A percentile compares a stretch with the other conserved stretches of the same genome.
Evolutionary conservation across 1,284 basidiomycete species (phyloP).

Genomic region (Pyrrhoderma noxium): DNA sequence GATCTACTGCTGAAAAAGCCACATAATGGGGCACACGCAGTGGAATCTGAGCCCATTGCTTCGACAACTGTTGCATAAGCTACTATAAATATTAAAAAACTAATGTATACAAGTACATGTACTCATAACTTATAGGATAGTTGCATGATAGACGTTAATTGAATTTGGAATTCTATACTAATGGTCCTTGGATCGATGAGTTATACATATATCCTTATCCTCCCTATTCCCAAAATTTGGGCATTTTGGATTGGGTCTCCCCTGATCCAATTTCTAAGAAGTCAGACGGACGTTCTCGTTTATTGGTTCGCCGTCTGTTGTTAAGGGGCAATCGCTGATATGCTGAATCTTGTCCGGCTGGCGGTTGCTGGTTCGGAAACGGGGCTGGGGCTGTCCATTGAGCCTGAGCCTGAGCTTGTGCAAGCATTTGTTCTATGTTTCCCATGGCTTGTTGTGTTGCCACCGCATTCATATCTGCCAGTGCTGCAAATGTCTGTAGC

Average conservation of each 20-base stretch:
- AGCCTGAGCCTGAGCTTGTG: constrained; percentile 22
- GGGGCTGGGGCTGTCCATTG: constrained; percentile 23
- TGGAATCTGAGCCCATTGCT: too few relatives aligned
- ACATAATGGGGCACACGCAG: neutral
- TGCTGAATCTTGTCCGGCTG: constrained; percentile 64
- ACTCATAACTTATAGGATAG: too few relatives aligned
- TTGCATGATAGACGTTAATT: too few relatives aligned
- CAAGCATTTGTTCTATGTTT: neutral
- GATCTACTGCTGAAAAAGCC: constrained; percentile 49
- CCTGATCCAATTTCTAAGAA: constrained; percentile 65
- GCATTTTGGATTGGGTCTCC: constrained; percentile 51
- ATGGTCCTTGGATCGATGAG: too few relatives aligned
- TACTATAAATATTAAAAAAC: constrained; percentile 13
- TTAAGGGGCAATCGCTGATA: constrained; percentile 77
- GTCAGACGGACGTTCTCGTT: constrained; percentile 75
- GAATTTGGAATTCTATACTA: too few relatives aligned
- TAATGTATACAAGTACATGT: constrained; percentile 16
- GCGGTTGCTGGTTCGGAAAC: constrained; percentile 57
- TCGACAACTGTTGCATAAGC: too few relatives aligned
- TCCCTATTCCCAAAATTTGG: constrained; percentile 68
- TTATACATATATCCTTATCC: neutral
- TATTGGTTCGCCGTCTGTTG: constrained; percentile 64
- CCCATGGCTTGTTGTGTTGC: constrained; percentile 29
- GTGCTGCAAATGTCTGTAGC: constrained; percentile 58
- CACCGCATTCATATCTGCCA: constrained; percentile 32